Percentiles rank a stretch among this genome's conserved stretches.
Conservation (phyloP, 345 rosid genomes). For the Garcia nutans region DNA sequence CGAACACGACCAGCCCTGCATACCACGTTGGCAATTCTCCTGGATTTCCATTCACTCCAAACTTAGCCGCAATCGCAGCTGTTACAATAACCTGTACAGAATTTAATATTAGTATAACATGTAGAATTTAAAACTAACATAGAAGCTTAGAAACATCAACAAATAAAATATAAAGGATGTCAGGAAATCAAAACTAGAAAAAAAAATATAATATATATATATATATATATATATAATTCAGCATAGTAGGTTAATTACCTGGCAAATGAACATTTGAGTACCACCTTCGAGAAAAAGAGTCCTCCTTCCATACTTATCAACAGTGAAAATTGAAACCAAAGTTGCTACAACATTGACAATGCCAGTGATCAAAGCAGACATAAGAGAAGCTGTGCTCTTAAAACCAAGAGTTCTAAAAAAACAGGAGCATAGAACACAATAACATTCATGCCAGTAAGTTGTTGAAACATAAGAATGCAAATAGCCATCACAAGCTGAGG, state of each 20-base stretch:
- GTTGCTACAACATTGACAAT: slow-evolving; percentile 22
- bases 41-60: too few species aligned
- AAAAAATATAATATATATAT: too few species aligned
- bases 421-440: slow-evolving; percentile 42
- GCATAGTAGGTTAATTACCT: slow-evolving; percentile 11
- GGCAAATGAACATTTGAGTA: slow-evolving; percentile 28
- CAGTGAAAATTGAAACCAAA: slow-evolving; percentile 21
- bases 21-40: slow-evolving; percentile 13
- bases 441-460: slow-evolving; percentile 43
- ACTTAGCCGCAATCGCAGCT: too few species aligned
- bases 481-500: slow-evolving; percentile 16
- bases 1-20: too few species aligned
- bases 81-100: too few species aligned
- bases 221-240: too few species aligned
- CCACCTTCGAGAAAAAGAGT: slow-evolving; percentile 34
- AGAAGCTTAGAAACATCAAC: too few species aligned
- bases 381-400: slow-evolving; percentile 29
- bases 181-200: too few species aligned
- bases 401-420: slow-evolving; percentile 38
- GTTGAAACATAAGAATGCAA: slow-evolving; percentile 33
- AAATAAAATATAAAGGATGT: too few species aligned
- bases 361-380: slow-evolving; percentile 8
- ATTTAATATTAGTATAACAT: too few species aligned
- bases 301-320: slow-evolving; percentile 37
- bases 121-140: too few species aligned